Base-by-base conservation (phyloP, 1,284 basidiomycete genomes). In the Ceratorhiza oryzae-sativae region DNA sequence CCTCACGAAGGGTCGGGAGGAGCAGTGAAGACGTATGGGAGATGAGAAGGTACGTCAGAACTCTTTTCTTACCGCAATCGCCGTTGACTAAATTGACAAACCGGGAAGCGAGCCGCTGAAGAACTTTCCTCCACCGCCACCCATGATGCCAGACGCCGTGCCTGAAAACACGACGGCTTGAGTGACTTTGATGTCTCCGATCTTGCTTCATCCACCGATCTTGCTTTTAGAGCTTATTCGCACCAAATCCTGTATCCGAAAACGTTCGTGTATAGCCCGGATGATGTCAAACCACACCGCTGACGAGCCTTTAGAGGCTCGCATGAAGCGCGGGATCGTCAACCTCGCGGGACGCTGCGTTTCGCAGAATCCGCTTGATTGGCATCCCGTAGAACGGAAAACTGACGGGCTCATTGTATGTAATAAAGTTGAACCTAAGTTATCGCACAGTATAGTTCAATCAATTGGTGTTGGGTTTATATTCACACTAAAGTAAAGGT, bases 21-120 rank as follows among this genome's bases (percentile, higher is more conserved):
- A 95, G 93, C 80, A 94, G 92, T 73, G 97, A 99, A 82, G 93
- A 95, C 78, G 89, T 99, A 2, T 99, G 97, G 97, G 90, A 93
- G 75, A 84, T 92, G 25, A 83, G 95, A 78, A 87, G 83, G 94
- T 95, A 79, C 76, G 86, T 84, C 15, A 32, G 32, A 2, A 10
- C n/a, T 23, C 3, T 20, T n/a, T 32, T 4, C n/a, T 32, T n/a
- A 10, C 27, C 10, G 15, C 3, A 20, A 10, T 48, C n/a, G 30
- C 5, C n/a, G 32, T 56, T 56, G 53, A 56, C 53, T 36, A 15
- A 36, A 56, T 32, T 20, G 32, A 15, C n/a, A 15, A 56, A 34
- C 6, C 27, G 48, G 18, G 34, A 53, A 70, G 67, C 23, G 67
- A 70, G 48, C 67, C 67, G 30, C 15, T 70, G 18, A 41, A 48